These are phyloP conservation scores for Boletus edulis DNA, from an alignment of 768 basidiomycete genomes.

Conservation along the genomic window DNA sequence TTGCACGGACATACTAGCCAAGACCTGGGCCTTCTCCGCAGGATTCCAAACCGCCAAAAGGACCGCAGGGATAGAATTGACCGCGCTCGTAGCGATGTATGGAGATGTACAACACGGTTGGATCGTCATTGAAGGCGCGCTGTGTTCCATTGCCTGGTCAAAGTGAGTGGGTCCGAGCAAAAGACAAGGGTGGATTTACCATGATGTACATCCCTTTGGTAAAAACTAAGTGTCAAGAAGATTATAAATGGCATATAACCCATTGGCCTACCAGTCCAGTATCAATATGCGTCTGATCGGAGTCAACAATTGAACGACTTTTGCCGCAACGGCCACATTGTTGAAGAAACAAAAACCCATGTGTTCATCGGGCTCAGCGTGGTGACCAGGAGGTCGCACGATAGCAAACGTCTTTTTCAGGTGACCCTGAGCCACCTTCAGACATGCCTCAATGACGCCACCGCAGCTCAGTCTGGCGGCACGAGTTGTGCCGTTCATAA, in stretches of 20 bases:
- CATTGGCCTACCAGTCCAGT: conserved; percentile 81
- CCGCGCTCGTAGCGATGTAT: conserved; percentile 94
- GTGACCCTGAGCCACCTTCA: conserved; percentile 79
- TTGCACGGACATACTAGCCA: conserved; percentile 66
- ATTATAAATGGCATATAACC: background rate
- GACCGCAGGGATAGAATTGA: conserved; percentile 88
- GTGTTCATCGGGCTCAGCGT: conserved; percentile 95
- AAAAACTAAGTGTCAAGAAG: conserved; percentile 9
- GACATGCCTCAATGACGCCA: conserved; percentile 87
- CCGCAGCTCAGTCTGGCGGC: conserved; percentile 90
- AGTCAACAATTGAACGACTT: conserved; percentile 71
- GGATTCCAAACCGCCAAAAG: conserved; percentile 83
- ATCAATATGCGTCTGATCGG: conserved; percentile 81
- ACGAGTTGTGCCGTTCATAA: conserved; percentile 79
- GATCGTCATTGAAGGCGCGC: conserved; percentile 91
- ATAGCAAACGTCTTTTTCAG: conserved; percentile 91
- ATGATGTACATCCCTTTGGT: conserved; percentile 90
- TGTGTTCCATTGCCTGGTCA: conserved; percentile 92
- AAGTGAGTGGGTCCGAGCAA: conserved; percentile 9
- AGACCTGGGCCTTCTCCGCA: conserved; percentile 81
- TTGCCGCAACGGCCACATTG: conserved; percentile 91
- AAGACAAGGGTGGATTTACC: conserved; percentile 42
- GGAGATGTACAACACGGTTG: conserved; percentile 89
- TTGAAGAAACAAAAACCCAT: conserved; percentile 99
- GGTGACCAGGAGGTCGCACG: conserved; percentile 96